Percentiles rank a stretch among this genome's conserved stretches.
Conservation (phyloP, 148 eudicot species). For the Rhododendron williamsianum region DNA sequence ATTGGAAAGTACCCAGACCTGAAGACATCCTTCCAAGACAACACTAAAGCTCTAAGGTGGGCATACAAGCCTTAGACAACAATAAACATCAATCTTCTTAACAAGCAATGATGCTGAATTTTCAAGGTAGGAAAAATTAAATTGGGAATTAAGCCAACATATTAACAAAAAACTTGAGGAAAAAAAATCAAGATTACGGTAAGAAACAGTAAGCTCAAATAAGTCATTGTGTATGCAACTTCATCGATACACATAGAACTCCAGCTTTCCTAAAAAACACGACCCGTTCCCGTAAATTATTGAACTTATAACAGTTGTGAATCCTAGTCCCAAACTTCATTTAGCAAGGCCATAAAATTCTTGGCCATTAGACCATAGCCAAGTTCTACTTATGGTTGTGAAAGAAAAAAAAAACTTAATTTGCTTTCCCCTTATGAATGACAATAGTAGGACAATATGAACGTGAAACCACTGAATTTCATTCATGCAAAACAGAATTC, state of each 20-base stretch:
- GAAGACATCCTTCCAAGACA: background rate
- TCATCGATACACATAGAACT: background rate
- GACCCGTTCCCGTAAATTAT: background rate
- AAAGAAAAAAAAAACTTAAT: background rate
- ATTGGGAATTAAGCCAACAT: background rate
- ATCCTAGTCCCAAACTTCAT: background rate
- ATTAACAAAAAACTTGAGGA: background rate
- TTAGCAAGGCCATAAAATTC: background rate
- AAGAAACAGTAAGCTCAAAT: background rate
- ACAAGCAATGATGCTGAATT: background rate
- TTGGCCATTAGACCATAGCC: background rate
- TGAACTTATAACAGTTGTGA: background rate
- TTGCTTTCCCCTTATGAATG: background rate
- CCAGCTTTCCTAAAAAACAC: background rate
- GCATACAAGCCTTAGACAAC: background rate
- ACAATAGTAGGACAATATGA: background rate
- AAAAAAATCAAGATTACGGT: background rate
- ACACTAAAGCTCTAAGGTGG: background rate
- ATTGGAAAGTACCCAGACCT: conserved; percentile 3
- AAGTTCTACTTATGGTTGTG: background rate
- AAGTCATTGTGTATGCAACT: background rate
- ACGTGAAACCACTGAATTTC: background rate
- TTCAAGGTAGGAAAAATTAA: background rate
- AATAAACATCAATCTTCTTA: background rate
- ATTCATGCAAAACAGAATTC: too few relatives aligned